A percentile compares a stretch with the other conserved stretches of the same genome.
These are phyloP conservation scores for Saturnispora serradocipensis DNA, from an alignment of 805 yeast genomes.

Conservation along the genomic window DNA sequence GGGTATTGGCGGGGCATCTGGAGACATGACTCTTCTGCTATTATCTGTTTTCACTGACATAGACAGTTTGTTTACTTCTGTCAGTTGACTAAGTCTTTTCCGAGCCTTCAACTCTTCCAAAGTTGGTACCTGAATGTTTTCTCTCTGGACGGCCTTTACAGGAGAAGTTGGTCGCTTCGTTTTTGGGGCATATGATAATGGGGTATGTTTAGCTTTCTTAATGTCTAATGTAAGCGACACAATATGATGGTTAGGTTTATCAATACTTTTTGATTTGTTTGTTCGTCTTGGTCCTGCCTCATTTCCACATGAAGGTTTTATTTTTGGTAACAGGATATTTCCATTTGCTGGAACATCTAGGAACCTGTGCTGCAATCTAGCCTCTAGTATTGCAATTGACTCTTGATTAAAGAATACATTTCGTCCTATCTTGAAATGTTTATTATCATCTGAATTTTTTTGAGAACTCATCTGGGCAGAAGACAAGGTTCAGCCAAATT, in stretches of 20 bases:
- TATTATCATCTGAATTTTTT: not conserved
- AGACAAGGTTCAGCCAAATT: not conserved
- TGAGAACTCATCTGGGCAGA: not conserved
- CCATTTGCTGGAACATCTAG: not conserved
- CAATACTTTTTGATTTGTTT: not conserved
- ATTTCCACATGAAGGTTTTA: not conserved
- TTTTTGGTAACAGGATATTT: not conserved
- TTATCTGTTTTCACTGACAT: not conserved
- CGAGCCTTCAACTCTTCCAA: constrained; percentile 4
- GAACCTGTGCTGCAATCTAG: not conserved
- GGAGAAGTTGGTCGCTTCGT: not conserved
- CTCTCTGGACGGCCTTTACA: not conserved
- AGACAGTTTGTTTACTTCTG: not conserved
- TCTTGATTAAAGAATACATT: not conserved
- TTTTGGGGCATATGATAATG: not conserved
- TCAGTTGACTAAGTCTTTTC: not conserved
- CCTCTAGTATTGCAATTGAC: not conserved
- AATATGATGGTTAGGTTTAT: not conserved
- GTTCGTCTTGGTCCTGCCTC: not conserved
- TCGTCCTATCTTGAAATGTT: not conserved
- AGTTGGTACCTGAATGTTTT: constrained; percentile 3
- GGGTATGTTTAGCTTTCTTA: not conserved
- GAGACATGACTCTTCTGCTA: not conserved
- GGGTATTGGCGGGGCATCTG: constrained; percentile 18
- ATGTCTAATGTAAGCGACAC: not conserved